phyloP scores from a whole-genome alignment of 2,329 filamentous ascomycete genomes.

The Fusarium hostae region DNA sequence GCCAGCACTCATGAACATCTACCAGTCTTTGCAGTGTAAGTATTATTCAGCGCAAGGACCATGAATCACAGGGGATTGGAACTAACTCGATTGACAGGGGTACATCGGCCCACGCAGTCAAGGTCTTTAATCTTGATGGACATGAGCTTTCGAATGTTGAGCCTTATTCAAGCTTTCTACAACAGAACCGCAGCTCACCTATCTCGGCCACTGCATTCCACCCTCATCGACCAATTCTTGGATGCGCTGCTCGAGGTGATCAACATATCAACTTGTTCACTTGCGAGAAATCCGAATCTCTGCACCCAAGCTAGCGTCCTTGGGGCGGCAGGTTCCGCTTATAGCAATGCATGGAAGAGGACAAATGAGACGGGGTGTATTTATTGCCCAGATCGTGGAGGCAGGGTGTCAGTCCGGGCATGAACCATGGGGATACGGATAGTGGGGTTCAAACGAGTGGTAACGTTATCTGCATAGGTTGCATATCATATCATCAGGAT shows the following conservation, averaged over 20 bases:
- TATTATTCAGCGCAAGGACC: slow-evolving; percentile 41
- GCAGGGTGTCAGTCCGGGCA: background rate
- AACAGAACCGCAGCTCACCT: slow-evolving; percentile 81
- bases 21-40: slow-evolving; percentile 93
- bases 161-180: slow-evolving; percentile 88
- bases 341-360: slow-evolving; percentile 11
- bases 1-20: slow-evolving; percentile 95
- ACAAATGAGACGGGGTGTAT: background rate
- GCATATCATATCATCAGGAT: slow-evolving; percentile 41
- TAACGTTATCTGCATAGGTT: slow-evolving; percentile 35
- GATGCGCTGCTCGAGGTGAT: slow-evolving; percentile 86
- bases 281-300: slow-evolving; percentile 65
- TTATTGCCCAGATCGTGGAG: slow-evolving; percentile 12
- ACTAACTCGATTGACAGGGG: slow-evolving; percentile 68
- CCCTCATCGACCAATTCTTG: slow-evolving; percentile 91
- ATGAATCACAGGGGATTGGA: slow-evolving; percentile 1
- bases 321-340: slow-evolving; percentile 34
- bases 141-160: slow-evolving; percentile 83
- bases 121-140: slow-evolving; percentile 91
- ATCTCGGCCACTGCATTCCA: slow-evolving; percentile 95
- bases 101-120: slow-evolving; percentile 86
- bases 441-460: slow-evolving; percentile 21
- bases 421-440: background rate
- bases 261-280: slow-evolving; percentile 91
- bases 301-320: slow-evolving; percentile 46